Percentiles rank a stretch among this genome's conserved stretches.
Conservation (phyloP, 164 flowering plant genomes). For the Vitis amurensis region DNA sequence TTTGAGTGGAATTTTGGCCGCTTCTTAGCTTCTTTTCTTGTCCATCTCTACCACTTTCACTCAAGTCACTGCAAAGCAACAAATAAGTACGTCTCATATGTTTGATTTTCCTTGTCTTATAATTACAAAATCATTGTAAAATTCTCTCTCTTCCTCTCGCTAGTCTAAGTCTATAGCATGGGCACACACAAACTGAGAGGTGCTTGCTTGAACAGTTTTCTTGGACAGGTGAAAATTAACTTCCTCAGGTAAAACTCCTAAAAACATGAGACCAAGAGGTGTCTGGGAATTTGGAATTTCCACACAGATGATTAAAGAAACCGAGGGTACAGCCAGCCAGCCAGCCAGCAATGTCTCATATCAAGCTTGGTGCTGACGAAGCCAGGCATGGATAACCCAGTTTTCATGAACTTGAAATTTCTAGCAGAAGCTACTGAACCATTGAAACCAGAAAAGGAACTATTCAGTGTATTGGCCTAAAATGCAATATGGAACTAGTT, state of each 20-base stretch:
- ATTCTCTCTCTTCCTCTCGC: not conserved
- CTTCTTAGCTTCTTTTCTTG: slow-evolving; percentile 15
- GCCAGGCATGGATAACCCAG: too few species aligned
- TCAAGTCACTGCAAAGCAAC: not conserved
- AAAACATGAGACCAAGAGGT: slow-evolving; percentile 1
- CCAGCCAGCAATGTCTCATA: not conserved
- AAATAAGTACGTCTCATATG: slow-evolving; percentile 13
- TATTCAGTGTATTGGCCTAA: not conserved
- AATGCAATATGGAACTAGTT: too few species aligned
- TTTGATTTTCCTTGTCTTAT: slow-evolving; percentile 2
- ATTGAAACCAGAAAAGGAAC: not conserved
- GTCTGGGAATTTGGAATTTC: slow-evolving; percentile 16
- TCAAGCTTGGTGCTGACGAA: not conserved
- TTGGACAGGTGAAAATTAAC: slow-evolving; percentile 13
- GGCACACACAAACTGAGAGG: not conserved
- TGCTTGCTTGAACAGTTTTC: not conserved
- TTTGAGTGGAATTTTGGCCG: slow-evolving; percentile 35
- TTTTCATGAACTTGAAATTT: not conserved
- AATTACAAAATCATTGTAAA: slow-evolving; percentile 22
- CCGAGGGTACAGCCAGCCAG: not conserved
- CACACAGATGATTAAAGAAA: not conserved
- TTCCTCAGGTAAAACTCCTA: slow-evolving; percentile 3
- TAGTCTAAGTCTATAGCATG: not conserved
- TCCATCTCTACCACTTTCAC: not conserved
- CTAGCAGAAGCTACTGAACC: not conserved